Base-by-base conservation (phyloP, 2,329 filamentous ascomycete genomes). In the Hyphodiscus sp. region DNA sequence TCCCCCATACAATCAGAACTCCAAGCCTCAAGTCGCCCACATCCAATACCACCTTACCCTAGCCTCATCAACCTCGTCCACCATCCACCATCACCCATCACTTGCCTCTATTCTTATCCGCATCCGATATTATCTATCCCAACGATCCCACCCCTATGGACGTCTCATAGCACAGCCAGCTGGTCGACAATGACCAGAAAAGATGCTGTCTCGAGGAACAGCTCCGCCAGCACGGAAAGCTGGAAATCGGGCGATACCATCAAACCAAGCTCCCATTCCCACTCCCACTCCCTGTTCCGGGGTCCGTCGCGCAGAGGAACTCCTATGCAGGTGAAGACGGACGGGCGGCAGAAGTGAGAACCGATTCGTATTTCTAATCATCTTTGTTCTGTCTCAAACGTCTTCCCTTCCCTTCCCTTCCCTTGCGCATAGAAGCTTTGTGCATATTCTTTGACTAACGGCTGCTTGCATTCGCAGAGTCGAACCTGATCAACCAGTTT, bases 201-300 rank as follows among this genome's bases (percentile, higher is more conserved):
- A 74, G 83, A 87, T 68, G 73, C 74, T 65, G 71, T 72, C 65
- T 76, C 76, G 71, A 84, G 63, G 77, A 82, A 63, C 77, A 83
- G 79, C 74, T 84, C 83, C 60, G 73, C 78, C 60, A 82, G 80
- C 73, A 80, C 79, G 65, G 79, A 82, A 64, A 87, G 83, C 73
- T 81, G 79, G 71, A 79, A 79, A 63, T 87, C 85, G 57, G 79
- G 77, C 66, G 79, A 82, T 65, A 90, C 86, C 41, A 73, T 83
- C 70, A 76, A 76, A 52, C 71, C 70, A 60, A 71, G 47, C 48
- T 62, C 23, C 8, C 23, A 26, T 26, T 26, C 23, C 8, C 23
- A 26, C 23, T 26, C 23, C 8, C 23, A 26, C 23, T 26, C 66
- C 29, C 54, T 64, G 38, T 67, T 68, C 49, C 63, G 63, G 19